phyloP scores from a whole-genome alignment of 2,329 filamentous ascomycete species.

The Scytalidium lignicola region DNA sequence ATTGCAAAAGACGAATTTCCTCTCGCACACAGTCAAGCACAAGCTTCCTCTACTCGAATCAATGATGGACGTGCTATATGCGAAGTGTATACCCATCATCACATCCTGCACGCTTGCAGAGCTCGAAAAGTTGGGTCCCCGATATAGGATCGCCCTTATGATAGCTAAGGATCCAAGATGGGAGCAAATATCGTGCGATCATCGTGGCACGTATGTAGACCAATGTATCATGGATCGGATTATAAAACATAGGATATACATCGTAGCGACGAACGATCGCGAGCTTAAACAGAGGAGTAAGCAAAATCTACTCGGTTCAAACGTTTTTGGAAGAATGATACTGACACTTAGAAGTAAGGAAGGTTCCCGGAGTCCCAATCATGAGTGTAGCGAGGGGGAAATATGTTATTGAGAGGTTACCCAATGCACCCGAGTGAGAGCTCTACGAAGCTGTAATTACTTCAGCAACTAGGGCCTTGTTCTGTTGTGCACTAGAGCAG shows the following conservation, averaged over 20 bases:
- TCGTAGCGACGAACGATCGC: constrained; percentile 72
- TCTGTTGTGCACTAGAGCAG: too few relatives aligned
- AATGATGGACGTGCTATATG: constrained; percentile 92
- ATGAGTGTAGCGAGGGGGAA: constrained; percentile 83
- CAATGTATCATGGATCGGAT: constrained; percentile 76
- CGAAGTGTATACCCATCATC: constrained; percentile 84
- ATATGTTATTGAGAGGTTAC: constrained; percentile 89
- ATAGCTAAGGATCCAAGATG: constrained; percentile 89
- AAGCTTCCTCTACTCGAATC: constrained; percentile 84
- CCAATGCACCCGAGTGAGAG: constrained; percentile 61
- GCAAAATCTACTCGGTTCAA: background rate
- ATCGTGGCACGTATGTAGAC: constrained; percentile 84
- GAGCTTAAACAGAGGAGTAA: constrained; percentile 71
- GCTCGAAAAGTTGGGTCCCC: constrained; percentile 81
- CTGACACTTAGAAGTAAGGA: constrained; percentile 52
- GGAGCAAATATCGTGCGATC: constrained; percentile 80
- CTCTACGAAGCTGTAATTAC: too few relatives aligned
- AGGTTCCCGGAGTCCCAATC: constrained; percentile 65
- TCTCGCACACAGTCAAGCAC: constrained; percentile 83
- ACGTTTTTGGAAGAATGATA: too few relatives aligned
- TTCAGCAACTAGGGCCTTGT: too few relatives aligned
- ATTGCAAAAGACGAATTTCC: constrained; percentile 87
- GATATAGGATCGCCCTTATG: constrained; percentile 79
- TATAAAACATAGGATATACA: constrained; percentile 70
- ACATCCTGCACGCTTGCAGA: constrained; percentile 72